Percentiles rank a stretch among this genome's conserved stretches.
Evolutionary conservation across 2,329 filamentous ascomycete species (phyloP).

Genomic region (Phyllosticta citrichinensis): DNA sequence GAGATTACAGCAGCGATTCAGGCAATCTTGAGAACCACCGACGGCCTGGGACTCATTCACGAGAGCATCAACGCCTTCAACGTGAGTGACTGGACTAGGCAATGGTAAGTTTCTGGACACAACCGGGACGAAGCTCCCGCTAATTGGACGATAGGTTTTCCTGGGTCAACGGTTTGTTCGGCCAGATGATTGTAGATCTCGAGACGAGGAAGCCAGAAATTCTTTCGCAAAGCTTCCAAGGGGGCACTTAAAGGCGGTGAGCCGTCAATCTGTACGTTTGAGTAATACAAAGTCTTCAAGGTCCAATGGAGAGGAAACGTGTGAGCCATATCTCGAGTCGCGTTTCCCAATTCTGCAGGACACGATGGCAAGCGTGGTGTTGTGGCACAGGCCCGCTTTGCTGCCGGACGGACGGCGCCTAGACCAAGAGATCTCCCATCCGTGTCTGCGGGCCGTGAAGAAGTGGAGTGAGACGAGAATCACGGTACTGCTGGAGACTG

Average conservation of each 20-base stretch:
- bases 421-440: background rate
- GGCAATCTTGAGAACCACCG: slow-evolving; percentile 38
- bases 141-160: slow-evolving; percentile 25
- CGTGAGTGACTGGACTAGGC: slow-evolving; percentile 36
- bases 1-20: slow-evolving; percentile 37
- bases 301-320: background rate
- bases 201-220: slow-evolving; percentile 34
- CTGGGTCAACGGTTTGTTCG: slow-evolving; percentile 44
- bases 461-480: background rate
- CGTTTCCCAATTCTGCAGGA: background rate
- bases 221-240: slow-evolving; percentile 35
- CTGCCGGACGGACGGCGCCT: background rate
- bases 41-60: slow-evolving; percentile 40
- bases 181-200: slow-evolving; percentile 39
- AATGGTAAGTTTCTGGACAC: slow-evolving; percentile 29
- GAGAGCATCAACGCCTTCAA: slow-evolving; percentile 43
- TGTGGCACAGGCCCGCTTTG: background rate
- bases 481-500: background rate
- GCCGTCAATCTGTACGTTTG: background rate
- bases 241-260: background rate
- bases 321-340: background rate
- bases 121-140: background rate
- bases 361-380: background rate
- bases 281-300: background rate
- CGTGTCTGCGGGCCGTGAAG: background rate